A percentile compares a stretch with the other conserved stretches of the same genome.
These are phyloP conservation scores for Naganishia vaughanmartiniae DNA, from an alignment of 768 basidiomycete species.

Conservation along the genomic window DNA sequence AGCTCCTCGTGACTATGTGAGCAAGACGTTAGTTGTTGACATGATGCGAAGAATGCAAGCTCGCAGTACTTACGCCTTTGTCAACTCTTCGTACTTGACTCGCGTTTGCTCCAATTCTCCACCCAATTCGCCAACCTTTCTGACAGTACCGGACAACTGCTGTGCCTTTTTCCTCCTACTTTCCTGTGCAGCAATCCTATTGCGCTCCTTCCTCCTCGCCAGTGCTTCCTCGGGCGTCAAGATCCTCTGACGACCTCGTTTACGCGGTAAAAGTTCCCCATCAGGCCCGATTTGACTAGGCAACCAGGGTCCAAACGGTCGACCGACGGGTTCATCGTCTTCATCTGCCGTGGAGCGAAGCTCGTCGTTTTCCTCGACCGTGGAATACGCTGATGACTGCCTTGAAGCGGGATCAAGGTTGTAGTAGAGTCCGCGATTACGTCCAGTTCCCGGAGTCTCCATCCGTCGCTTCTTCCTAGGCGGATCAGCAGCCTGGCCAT, in stretches of 20 bases:
- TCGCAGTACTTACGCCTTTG: conserved; percentile 4
- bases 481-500: not conserved
- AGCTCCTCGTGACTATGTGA: conserved; percentile 6
- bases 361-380: not conserved
- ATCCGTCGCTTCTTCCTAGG: conserved; percentile 3
- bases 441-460: conserved; percentile 21
- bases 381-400: not conserved
- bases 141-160: conserved; percentile 8
- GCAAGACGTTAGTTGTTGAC: too few relatives aligned
- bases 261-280: conserved; percentile 18
- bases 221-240: conserved; percentile 13
- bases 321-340: conserved; percentile 15
- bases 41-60: not conserved
- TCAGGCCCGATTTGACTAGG: conserved; percentile 21
- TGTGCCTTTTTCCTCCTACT: conserved; percentile 25
- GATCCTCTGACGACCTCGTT: conserved; percentile 17
- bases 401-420: not conserved
- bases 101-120: conserved; percentile 6
- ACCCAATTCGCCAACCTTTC: conserved; percentile 16
- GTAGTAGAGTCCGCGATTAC: conserved; percentile 7
- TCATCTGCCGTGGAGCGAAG: conserved; percentile 13
- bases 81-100: conserved; percentile 16
- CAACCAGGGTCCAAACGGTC: conserved; percentile 18
- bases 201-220: conserved; percentile 19
- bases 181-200: conserved; percentile 12